Base-by-base conservation (phyloP, 2,329 filamentous ascomycete species). In the Pseudogymnoascus sp. region DNA sequence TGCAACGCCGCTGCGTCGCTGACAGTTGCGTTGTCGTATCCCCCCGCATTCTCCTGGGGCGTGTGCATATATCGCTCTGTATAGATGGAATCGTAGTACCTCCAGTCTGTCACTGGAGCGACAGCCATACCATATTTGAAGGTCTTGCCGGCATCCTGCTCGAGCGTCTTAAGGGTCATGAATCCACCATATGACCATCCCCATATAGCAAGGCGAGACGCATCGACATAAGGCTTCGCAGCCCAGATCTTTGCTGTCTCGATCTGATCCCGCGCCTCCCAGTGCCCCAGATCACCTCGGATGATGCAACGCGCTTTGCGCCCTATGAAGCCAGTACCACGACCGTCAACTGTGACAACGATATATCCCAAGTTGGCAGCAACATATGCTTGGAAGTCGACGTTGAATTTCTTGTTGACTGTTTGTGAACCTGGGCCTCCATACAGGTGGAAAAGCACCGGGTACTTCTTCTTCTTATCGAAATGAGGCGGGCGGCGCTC, bases 91-190 rank as follows among this genome's bases (percentile, higher is more conserved):
- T 97, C 90, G 77, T 99, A 99, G 77, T 90, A 96, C 64, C 90
- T 84, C 95, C 95, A 99, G 76, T 99, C 93, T 0, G 93, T 98
- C n/a, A 99, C 95, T 16, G 95, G 95, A 1, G 95, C 95, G 62
- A 99, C 96, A 6, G 96, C 92, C 90, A 99, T 96, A 70, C 95
- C 96, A 75, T 99, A 99, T 68, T 88, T 88, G 79, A 97, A 99
- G 0, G 93, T 98, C 73, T 85, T 75, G 4, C 96, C 95, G 7
- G 86, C 93, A 74, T 99, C 95, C 67, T 86, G 84, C 79, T 99
- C 95, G 11, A 99, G 86, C 1, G 92, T 95, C 80, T 99, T 99
- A 71, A 99, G 83, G 5, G 95, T 91, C 80, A 90, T 90, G 80
- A 96, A 99, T 10, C 95, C 95, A 65, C 95, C 95, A 73, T 95